Evolutionary conservation across 208 protist genomes (phyloP).

Genomic region (Leishmania martiniquensis): DNA sequence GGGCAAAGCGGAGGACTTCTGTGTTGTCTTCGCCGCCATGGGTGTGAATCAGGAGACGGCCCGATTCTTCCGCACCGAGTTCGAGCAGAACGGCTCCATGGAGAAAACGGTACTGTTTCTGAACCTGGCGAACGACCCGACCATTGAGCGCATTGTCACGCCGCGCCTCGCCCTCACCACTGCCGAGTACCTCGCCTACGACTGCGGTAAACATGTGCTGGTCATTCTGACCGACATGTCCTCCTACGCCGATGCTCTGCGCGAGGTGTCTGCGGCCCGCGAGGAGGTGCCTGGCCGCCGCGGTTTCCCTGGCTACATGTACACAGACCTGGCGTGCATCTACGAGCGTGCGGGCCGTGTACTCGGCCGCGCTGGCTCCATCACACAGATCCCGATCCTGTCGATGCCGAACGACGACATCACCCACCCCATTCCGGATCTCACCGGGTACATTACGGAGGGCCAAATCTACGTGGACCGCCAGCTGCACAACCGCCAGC

Average conservation of each 20-base stretch:
- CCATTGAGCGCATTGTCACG: conserved; percentile 99
- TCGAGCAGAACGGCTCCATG: conserved; percentile 99
- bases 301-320: conserved; percentile 99
- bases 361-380: conserved; percentile 98
- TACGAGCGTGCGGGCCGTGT: conserved; percentile 99
- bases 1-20: conserved; percentile 97
- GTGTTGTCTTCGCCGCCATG: conserved; percentile 99
- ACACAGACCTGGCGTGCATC: conserved; percentile 99
- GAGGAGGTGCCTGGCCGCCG: conserved; percentile 99
- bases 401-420: conserved; percentile 99
- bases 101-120: conserved; percentile 98
- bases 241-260: conserved; percentile 99
- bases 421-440: conserved; percentile 99
- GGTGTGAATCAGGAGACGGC: conserved; percentile 99
- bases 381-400: conserved; percentile 99
- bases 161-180: conserved; percentile 99
- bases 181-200: conserved; percentile 99
- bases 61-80: conserved; percentile 99
- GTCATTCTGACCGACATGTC: conserved; percentile 99
- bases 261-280: conserved; percentile 99
- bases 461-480: conserved; percentile 99
- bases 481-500: conserved; percentile 98
- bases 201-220: conserved; percentile 99
- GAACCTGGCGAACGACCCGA: conserved; percentile 99
- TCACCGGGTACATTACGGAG: conserved; percentile 99